Conservation (phyloP, 495 filamentous ascomycete genomes). For the Aspergillus coremiiformis region DNA sequence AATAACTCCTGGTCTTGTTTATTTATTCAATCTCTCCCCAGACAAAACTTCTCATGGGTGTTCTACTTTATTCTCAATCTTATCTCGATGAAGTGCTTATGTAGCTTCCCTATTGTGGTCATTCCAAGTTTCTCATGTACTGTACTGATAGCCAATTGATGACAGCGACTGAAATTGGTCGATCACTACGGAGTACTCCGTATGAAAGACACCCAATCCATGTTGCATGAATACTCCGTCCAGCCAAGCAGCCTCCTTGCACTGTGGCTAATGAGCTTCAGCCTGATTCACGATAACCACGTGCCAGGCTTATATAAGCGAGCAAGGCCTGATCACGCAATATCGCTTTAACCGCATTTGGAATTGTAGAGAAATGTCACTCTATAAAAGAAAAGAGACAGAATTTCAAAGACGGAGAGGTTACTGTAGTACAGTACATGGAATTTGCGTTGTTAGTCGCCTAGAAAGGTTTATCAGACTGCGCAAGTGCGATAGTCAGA, state of each 20-base stretch:
- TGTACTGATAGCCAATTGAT: not conserved
- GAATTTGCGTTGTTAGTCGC: constrained; percentile 8
- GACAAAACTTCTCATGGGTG: too few relatives aligned
- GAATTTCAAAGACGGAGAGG: not conserved
- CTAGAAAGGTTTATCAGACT: constrained; percentile 17
- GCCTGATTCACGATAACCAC: not conserved
- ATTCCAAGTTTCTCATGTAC: not conserved
- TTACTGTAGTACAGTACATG: not conserved
- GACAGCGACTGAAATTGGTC: not conserved
- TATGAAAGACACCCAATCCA: too few relatives aligned
- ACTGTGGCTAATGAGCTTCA: not conserved
- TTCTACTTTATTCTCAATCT: not conserved
- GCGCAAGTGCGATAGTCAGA: constrained; percentile 1
- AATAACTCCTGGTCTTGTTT: not conserved
- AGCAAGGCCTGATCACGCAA: constrained; percentile 15
- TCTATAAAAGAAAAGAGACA: constrained; percentile 9
- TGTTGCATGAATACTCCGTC: too few relatives aligned
- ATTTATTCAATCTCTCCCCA: too few relatives aligned
- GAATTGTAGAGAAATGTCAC: constrained; percentile 8
- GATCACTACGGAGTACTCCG: too few relatives aligned
- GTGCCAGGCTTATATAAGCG: constrained; percentile 13
- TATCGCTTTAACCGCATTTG: constrained; percentile 22
- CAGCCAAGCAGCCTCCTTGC: not conserved
- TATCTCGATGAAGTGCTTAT: not conserved
- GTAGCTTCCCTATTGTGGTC: not conserved